These are phyloP conservation scores for Scopulariopsis brevicaulis DNA, from an alignment of 2,329 filamentous ascomycete genomes.

Conservation along the genomic window DNA sequence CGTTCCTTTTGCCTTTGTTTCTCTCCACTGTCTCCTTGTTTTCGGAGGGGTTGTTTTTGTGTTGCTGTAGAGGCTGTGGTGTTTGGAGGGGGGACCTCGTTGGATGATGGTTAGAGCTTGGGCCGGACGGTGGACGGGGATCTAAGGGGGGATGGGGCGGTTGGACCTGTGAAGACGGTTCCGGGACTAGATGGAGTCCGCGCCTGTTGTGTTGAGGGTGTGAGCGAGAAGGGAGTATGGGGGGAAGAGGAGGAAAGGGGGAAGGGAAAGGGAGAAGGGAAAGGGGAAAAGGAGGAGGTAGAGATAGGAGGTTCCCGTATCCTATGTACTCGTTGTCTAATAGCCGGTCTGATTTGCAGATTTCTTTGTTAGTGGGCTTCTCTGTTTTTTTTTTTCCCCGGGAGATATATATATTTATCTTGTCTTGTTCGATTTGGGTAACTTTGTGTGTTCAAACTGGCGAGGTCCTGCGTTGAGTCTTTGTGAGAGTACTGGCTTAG, in stretches of 20 bases:
- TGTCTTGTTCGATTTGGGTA: too few species aligned
- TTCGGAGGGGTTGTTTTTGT: too few species aligned
- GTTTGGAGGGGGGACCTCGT: background rate
- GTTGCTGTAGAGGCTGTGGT: background rate
- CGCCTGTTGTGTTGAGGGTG: background rate
- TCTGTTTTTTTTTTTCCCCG: background rate
- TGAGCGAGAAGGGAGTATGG: background rate
- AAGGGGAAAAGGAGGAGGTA: background rate
- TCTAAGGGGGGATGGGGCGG: background rate
- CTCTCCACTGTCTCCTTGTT: too few species aligned
- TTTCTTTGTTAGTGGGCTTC: background rate
- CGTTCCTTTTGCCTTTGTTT: too few species aligned
- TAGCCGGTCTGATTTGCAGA: background rate
- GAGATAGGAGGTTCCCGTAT: background rate
- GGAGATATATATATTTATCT: too few species aligned
- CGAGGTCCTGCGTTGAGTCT: too few species aligned
- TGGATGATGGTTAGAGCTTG: background rate
- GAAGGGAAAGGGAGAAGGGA: background rate
- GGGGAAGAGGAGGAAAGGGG: background rate
- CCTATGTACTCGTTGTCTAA: background rate
- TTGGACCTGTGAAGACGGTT: background rate
- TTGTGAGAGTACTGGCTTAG: too few species aligned
- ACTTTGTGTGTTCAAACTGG: too few species aligned
- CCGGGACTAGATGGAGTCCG: too few species aligned
- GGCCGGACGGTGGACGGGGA: background rate